Percentiles rank a stretch among this genome's conserved stretches.
phyloP scores from a whole-genome alignment of 1,284 basidiomycete genomes.

The Trametes pubescens region DNA sequence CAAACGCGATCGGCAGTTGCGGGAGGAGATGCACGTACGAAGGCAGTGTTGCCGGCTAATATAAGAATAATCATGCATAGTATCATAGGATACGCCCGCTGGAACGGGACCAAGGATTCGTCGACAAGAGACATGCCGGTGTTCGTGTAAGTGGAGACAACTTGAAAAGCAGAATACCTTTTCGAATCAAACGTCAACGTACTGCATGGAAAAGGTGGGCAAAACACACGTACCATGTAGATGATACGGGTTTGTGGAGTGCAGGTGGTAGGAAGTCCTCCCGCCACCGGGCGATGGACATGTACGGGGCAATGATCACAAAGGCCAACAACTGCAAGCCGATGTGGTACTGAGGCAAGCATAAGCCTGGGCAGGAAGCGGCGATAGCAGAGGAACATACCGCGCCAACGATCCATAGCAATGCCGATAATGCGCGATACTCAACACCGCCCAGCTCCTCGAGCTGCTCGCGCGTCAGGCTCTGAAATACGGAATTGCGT shows the following conservation, averaged over 20 bases:
- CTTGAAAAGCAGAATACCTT: conserved; percentile 91
- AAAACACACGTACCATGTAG: conserved; percentile 59
- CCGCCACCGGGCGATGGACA: conserved; percentile 61
- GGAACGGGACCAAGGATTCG: conserved; percentile 89
- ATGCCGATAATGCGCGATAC: conserved; percentile 83
- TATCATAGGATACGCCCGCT: conserved; percentile 85
- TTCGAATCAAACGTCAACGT: background rate
- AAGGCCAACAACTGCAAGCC: conserved; percentile 39
- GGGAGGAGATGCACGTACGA: conserved; percentile 63
- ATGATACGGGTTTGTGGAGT: conserved; percentile 58
- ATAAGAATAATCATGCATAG: conserved; percentile 75
- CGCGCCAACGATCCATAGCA: conserved; percentile 78
- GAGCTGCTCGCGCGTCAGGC: conserved; percentile 83
- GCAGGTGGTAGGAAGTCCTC: conserved; percentile 64
- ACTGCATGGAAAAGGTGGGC: background rate
- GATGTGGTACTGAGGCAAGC: conserved; percentile 64
- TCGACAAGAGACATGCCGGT: conserved; percentile 92
- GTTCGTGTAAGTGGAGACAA: conserved; percentile 90
- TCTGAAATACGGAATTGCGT: conserved; percentile 87
- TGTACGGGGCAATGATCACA: conserved; percentile 82
- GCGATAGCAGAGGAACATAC: conserved; percentile 25
- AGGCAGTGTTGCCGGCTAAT: conserved; percentile 91
- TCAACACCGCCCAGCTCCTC: conserved; percentile 96
- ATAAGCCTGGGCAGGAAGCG: background rate
- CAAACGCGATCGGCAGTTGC: background rate